Evolutionary conservation across 495 filamentous ascomycete species (phyloP).

Genomic region (Pyrenula massariospora): DNA sequence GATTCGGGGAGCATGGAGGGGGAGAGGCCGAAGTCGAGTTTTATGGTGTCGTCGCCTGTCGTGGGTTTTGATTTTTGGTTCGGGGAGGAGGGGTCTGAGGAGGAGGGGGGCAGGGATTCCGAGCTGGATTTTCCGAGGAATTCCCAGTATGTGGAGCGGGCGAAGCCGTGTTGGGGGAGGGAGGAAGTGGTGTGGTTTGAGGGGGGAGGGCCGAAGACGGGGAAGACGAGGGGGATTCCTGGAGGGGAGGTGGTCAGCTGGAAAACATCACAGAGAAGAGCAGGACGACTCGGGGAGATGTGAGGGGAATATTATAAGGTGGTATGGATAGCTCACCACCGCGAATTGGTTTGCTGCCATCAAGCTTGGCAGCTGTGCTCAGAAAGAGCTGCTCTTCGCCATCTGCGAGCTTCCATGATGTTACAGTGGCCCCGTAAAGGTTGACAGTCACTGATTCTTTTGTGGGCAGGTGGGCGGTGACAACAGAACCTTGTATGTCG

Average conservation of each 20-base stretch:
- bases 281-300: too few relatives aligned
- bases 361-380: slow-evolving; percentile 59
- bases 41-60: slow-evolving; percentile 54
- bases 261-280: slow-evolving; percentile 19
- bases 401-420: slow-evolving; percentile 73
- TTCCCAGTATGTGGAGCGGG: slow-evolving; percentile 65
- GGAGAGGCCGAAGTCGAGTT: slow-evolving; percentile 89
- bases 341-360: slow-evolving; percentile 51
- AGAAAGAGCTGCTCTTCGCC: slow-evolving; percentile 85
- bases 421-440: slow-evolving; percentile 84
- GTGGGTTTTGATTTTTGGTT: slow-evolving; percentile 3
- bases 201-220: slow-evolving; percentile 80
- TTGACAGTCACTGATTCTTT: slow-evolving; percentile 79
- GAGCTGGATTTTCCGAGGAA: slow-evolving; percentile 53
- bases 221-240: slow-evolving; percentile 87
- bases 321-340: slow-evolving; percentile 13
- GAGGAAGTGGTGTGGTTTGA: slow-evolving; percentile 55
- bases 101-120: slow-evolving; percentile 44
- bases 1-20: slow-evolving; percentile 53
- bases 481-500: slow-evolving; percentile 52
- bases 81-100: slow-evolving; percentile 37
- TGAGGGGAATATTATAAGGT: background rate
- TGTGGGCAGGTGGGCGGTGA: slow-evolving; percentile 65
- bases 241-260: slow-evolving; percentile 44
- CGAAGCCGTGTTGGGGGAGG: slow-evolving; percentile 93